phyloP scores from a whole-genome alignment of 306 rosid genomes.

The Cucumis sativus region Cucumber_9930_V3 NC_026661.2:3540001-3540500 shows the following conservation, averaged over 20 bases:
- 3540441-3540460: background rate
- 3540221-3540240: constrained; percentile 49
- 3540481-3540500: background rate
- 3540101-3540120: constrained; percentile 79
- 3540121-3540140: constrained; percentile 81
- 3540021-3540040: background rate
- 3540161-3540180: constrained; percentile 28
- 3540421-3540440: background rate
- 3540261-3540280: constrained; percentile 63
- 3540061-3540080: background rate
- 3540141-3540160: constrained; percentile 58
- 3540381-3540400: background rate
- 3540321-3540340: background rate
- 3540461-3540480: background rate
- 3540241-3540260: constrained; percentile 69
- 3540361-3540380: background rate
- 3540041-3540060: background rate
- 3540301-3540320: constrained; percentile 2
- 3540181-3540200: constrained; percentile 52
- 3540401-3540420: background rate
- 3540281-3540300: constrained; percentile 49
- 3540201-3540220: constrained; percentile 65
- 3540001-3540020: no score
- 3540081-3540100: background rate
- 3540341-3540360: background rate